phyloP scores from a whole-genome alignment of 1,284 basidiomycete species.

The Coriolopsis trogii region DNA sequence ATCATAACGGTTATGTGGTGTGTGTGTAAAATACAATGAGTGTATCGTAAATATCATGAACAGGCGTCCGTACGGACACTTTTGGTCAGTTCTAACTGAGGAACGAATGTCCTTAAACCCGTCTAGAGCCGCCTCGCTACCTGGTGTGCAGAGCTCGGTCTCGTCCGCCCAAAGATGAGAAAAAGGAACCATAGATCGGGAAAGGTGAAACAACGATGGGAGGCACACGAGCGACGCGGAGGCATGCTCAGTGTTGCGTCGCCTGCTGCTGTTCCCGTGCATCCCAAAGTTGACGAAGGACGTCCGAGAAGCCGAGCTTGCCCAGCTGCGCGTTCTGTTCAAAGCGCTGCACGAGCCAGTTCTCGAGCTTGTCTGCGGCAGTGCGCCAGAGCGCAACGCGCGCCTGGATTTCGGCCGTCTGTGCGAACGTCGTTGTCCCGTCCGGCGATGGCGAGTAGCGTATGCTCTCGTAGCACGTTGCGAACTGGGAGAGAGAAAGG shows the following conservation, averaged over 20 bases:
- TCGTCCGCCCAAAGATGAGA: slow-evolving; percentile 3
- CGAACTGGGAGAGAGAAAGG: slow-evolving; percentile 87
- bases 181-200: slow-evolving; percentile 6
- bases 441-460: slow-evolving; percentile 75
- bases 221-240: slow-evolving; percentile 4
- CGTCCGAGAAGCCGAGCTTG: slow-evolving; percentile 86
- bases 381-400: slow-evolving; percentile 78
- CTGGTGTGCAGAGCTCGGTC: slow-evolving; percentile 6
- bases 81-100: slow-evolving; percentile 24
- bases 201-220: slow-evolving; percentile 8
- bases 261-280: slow-evolving; percentile 44
- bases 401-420: slow-evolving; percentile 86
- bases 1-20: slow-evolving; percentile 21
- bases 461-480: slow-evolving; percentile 88
- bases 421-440: slow-evolving; percentile 67
- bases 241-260: slow-evolving; percentile 24
- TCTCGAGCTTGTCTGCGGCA: slow-evolving; percentile 80
- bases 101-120: slow-evolving; percentile 22
- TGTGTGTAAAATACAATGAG: slow-evolving; percentile 30
- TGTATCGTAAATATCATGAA: slow-evolving; percentile 29
- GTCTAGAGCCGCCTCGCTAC: slow-evolving; percentile 19
- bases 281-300: slow-evolving; percentile 77
- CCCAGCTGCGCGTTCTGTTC: slow-evolving; percentile 87
- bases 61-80: slow-evolving; percentile 25
- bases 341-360: slow-evolving; percentile 83